Percentiles rank a stretch among this genome's conserved stretches.
These are phyloP conservation scores for Arctium minus DNA, from an alignment of 129 eudicot species.

Conservation along the genomic window DNA sequence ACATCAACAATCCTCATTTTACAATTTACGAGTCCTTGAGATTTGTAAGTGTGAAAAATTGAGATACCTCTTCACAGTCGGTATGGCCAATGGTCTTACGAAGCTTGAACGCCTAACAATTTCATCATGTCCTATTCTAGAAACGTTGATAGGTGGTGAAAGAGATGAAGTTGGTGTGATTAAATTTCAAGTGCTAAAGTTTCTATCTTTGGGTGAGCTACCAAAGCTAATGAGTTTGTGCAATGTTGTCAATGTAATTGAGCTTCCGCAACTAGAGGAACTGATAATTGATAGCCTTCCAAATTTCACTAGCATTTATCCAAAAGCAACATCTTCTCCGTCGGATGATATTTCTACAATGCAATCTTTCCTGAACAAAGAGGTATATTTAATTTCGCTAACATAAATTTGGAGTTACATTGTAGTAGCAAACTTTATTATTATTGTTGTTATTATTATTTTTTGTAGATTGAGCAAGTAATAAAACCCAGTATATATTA, in stretches of 20 bases:
- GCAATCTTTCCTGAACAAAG: no score
- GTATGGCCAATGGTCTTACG: neutral
- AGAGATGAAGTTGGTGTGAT: neutral
- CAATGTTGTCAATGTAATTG: neutral
- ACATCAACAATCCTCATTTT: neutral
- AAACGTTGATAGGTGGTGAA: neutral
- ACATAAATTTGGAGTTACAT: no score
- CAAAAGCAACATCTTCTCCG: neutral
- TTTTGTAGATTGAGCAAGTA: no score
- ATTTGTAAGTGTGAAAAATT: neutral
- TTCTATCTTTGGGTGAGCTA: neutral
- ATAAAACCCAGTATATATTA: no score
- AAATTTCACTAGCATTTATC: neutral
- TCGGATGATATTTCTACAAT: neutral
- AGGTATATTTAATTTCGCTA: no score
- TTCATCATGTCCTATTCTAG: neutral
- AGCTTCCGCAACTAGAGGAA: neutral
- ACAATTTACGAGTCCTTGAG: neutral
- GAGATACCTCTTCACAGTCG: neutral
- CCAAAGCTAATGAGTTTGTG: neutral
- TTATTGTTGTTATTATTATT: no score
- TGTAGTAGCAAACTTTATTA: no score
- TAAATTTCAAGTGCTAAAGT: no score
- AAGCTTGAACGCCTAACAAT: neutral
- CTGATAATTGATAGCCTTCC: neutral